These are phyloP conservation scores for Pleurotus ostreatus DNA, from an alignment of 768 basidiomycete species.

Conservation along the genomic window DNA sequence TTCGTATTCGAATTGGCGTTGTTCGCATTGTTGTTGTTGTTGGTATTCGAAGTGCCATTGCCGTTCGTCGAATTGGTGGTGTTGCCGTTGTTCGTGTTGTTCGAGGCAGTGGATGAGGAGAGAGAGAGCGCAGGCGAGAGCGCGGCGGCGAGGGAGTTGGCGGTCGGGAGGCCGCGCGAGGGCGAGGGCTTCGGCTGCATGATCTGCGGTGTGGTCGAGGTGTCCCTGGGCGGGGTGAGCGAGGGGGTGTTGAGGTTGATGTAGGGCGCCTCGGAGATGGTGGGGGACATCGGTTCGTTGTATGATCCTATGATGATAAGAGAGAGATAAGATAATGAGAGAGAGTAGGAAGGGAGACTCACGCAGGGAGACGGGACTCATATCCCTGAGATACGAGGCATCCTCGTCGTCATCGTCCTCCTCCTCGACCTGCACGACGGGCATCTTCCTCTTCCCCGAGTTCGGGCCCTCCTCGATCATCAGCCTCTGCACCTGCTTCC, in stretches of 20 bases:
- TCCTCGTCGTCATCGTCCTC: constrained; percentile 27
- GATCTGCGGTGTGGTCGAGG: too few relatives aligned
- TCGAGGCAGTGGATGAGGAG: too few relatives aligned
- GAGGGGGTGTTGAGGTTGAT: constrained; percentile 4
- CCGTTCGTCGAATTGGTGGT: too few relatives aligned
- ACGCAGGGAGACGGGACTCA: constrained; percentile 19
- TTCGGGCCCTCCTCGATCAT: constrained; percentile 61
- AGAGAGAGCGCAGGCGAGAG: constrained; percentile 2
- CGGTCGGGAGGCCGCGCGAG: too few relatives aligned
- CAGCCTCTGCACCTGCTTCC: constrained; percentile 44
- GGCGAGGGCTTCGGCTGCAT: too few relatives aligned
- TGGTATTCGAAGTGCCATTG: too few relatives aligned
- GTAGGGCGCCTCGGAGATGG: constrained; percentile 4
- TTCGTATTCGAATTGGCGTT: constrained; percentile 7
- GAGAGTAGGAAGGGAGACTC: constrained; percentile 16
- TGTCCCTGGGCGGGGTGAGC: neutral
- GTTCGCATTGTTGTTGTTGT: constrained; percentile 7
- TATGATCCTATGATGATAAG: neutral
- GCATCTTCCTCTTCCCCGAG: constrained; percentile 25
- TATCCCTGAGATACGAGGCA: constrained; percentile 3
- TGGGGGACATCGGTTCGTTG: neutral
- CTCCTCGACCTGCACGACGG: constrained; percentile 33
- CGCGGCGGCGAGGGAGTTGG: too few relatives aligned
- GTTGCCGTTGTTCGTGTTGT: too few relatives aligned
- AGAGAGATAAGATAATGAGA: constrained; percentile 3